These are phyloP conservation scores for Annulohypoxylon stygium DNA, from an alignment of 495 filamentous ascomycete species.

Conservation along the genomic window DNA sequence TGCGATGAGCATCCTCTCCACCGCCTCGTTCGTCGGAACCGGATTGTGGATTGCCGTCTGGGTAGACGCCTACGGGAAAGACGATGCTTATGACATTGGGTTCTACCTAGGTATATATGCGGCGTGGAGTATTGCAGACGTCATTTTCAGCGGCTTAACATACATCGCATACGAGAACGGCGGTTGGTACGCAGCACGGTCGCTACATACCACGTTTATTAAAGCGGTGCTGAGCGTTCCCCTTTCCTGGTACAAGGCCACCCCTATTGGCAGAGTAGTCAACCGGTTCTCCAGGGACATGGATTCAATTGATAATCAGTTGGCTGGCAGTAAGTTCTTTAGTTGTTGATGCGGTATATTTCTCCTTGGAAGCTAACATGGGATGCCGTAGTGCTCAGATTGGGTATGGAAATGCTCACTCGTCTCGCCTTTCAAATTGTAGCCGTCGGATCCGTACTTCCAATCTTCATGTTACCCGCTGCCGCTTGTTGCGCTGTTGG, in stretches of 20 bases:
- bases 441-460: constrained; percentile 63
- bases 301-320: constrained; percentile 54
- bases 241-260: constrained; percentile 67
- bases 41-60: constrained; percentile 64
- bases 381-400: constrained; percentile 49
- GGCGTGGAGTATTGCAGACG: constrained; percentile 51
- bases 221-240: constrained; percentile 63
- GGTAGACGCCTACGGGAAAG: constrained; percentile 61
- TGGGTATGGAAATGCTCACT: constrained; percentile 55
- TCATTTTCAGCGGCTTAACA: constrained; percentile 49
- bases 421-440: constrained; percentile 59
- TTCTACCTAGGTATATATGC: constrained; percentile 58
- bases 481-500: constrained; percentile 58
- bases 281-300: constrained; percentile 70
- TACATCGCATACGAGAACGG: constrained; percentile 55
- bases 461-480: constrained; percentile 63
- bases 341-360: neutral
- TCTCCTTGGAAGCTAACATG: constrained; percentile 10
- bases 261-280: constrained; percentile 67
- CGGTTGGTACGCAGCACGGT: constrained; percentile 61
- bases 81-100: constrained; percentile 50
- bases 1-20: constrained; percentile 47
- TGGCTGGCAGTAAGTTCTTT: constrained; percentile 52
- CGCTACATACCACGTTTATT: constrained; percentile 61
- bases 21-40: constrained; percentile 48